These are phyloP conservation scores for Triangularia verruculosa DNA, from an alignment of 2,329 filamentous ascomycete species.

Conservation along the genomic window DNA sequence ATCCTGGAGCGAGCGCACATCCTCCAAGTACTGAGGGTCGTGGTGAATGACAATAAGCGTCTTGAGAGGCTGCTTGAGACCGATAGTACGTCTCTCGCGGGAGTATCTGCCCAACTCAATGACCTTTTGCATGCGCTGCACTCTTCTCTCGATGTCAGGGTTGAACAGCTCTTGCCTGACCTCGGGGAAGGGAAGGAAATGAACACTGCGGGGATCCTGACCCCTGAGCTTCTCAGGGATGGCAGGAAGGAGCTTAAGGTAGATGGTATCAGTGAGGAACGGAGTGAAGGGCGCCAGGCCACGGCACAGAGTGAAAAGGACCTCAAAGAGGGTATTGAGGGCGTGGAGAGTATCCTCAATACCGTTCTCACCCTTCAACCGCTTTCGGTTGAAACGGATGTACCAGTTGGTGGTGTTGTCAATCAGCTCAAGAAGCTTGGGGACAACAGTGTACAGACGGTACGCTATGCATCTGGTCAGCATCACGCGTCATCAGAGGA, in stretches of 20 bases:
- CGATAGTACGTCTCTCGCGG: conserved; percentile 78
- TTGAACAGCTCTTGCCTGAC: conserved; percentile 88
- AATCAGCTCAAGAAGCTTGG: conserved; percentile 75
- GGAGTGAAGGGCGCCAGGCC: conserved; percentile 92
- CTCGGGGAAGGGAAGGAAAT: conserved; percentile 88
- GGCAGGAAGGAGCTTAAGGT: conserved; percentile 74
- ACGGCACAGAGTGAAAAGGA: conserved; percentile 83
- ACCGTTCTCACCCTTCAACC: conserved; percentile 86
- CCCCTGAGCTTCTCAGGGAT: conserved; percentile 68
- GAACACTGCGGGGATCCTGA: conserved; percentile 79
- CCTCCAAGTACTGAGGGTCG: conserved; percentile 77
- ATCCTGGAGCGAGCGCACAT: conserved; percentile 78
- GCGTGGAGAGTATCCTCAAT: conserved; percentile 84
- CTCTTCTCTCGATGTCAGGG: conserved; percentile 77
- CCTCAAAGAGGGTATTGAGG: conserved; percentile 90
- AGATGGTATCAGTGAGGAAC: conserved; percentile 94
- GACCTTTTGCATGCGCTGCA: conserved; percentile 89
- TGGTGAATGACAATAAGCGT: conserved; percentile 85
- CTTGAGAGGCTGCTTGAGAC: conserved; percentile 87
- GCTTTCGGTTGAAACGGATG: conserved; percentile 88
- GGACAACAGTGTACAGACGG: conserved; percentile 87
- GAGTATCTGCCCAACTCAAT: conserved; percentile 88
- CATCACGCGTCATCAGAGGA: background rate
- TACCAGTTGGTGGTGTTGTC: conserved; percentile 99
- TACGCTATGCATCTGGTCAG: conserved; percentile 48